Conservation (phyloP, 1,139 yeast species). For the Magnusiomyces magnusii region DNA sequence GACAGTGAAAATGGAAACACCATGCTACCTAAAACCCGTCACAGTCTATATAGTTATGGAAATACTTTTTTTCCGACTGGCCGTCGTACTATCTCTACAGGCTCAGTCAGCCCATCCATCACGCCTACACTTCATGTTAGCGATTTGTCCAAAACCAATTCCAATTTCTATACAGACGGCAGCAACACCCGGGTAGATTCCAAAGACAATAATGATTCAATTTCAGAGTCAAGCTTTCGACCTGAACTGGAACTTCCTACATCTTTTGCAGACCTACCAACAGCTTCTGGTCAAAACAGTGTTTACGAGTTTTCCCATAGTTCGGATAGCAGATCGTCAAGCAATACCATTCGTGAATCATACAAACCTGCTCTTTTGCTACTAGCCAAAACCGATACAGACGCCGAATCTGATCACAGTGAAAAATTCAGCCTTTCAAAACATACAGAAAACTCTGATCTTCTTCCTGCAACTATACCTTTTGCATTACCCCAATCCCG, state of each 20-base stretch:
- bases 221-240: not conserved
- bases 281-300: not conserved
- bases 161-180: not conserved
- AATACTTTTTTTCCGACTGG: not conserved
- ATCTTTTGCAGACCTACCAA: not conserved
- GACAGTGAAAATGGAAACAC: not conserved
- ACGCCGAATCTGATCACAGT: not conserved
- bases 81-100: not conserved
- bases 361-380: not conserved
- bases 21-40: not conserved
- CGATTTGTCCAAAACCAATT: not conserved
- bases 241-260: not conserved
- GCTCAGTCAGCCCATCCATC: not conserved
- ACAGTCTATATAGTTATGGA: not conserved
- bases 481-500: not conserved
- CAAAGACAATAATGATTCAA: too few species aligned
- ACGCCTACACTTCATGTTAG: not conserved
- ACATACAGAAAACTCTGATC: not conserved
- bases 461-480: not conserved
- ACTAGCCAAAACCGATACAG: not conserved
- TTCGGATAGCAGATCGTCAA: not conserved
- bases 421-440: not conserved
- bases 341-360: not conserved
- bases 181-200: not conserved
- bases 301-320: not conserved